Conservation (phyloP, 2,329 filamentous ascomycete species). For the Phialemonium atrogriseum region DNA sequence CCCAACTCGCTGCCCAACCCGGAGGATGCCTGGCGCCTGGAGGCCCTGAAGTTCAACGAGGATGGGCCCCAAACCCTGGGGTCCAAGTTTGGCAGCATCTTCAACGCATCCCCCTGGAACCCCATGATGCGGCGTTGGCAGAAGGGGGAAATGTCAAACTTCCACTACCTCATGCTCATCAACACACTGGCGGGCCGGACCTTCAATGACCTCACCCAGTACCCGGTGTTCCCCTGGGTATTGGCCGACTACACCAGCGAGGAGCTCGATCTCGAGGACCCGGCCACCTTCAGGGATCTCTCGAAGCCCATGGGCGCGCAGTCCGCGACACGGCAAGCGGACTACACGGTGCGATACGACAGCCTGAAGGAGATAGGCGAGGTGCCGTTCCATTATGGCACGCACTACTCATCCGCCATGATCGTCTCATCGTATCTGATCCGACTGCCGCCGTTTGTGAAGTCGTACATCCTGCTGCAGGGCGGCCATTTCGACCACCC, state of each 20-base stretch:
- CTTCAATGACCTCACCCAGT: conserved; percentile 97
- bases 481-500: conserved; percentile 96
- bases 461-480: conserved; percentile 88
- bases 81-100: conserved; percentile 85
- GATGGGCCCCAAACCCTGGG: conserved; percentile 59
- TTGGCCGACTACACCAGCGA: conserved; percentile 93
- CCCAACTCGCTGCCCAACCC: conserved; percentile 62
- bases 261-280: conserved; percentile 78
- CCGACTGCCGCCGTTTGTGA: conserved; percentile 88
- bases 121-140: conserved; percentile 86
- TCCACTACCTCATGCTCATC: conserved; percentile 96
- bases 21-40: conserved; percentile 87
- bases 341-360: conserved; percentile 77
- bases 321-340: conserved; percentile 62
- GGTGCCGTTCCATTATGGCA: conserved; percentile 92
- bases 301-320: conserved; percentile 97
- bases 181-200: conserved; percentile 96
- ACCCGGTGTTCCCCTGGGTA: conserved; percentile 97
- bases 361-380: conserved; percentile 89
- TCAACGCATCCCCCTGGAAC: conserved; percentile 73
- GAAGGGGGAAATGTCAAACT: conserved; percentile 93
- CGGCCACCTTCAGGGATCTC: conserved; percentile 79
- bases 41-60: conserved; percentile 64
- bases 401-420: conserved; percentile 98
- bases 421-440: conserved; percentile 96